A percentile compares a stretch with the other conserved stretches of the same genome.
These are phyloP conservation scores for Parietichytrium sp. DNA, from an alignment of 108 stramenopile genomes.

Conservation along the genomic window DNA sequence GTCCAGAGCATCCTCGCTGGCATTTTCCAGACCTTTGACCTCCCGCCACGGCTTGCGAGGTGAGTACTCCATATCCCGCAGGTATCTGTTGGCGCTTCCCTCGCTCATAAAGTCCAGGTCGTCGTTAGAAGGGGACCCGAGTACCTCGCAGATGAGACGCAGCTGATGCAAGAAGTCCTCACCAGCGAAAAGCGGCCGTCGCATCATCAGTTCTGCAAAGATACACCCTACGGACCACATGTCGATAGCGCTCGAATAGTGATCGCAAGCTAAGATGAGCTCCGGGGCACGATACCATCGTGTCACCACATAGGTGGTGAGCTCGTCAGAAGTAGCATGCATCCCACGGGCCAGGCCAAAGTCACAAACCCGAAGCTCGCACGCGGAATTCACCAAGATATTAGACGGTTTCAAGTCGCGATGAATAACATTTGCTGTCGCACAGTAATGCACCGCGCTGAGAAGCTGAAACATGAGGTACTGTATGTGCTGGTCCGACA, in stretches of 20 bases:
- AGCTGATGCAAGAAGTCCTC: constrained; percentile 93
- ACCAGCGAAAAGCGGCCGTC: constrained; percentile 84
- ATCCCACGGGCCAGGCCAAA: constrained; percentile 60
- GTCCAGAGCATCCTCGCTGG: constrained; percentile 69
- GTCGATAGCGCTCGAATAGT: constrained; percentile 56
- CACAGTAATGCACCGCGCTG: constrained; percentile 41
- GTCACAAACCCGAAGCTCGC: constrained; percentile 61
- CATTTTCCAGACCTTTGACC: constrained; percentile 46
- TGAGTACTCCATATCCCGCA: constrained; percentile 70
- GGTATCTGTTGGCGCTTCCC: constrained; percentile 70
- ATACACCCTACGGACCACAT: constrained; percentile 85
- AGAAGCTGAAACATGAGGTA: constrained; percentile 47
- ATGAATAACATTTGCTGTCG: constrained; percentile 48
- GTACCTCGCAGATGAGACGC: constrained; percentile 81
- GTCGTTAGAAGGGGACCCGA: constrained; percentile 77
- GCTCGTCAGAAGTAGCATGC: constrained; percentile 49
- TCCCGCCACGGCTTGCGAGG: constrained; percentile 55
- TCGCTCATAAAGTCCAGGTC: constrained; percentile 68
- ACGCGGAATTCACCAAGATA: constrained; percentile 51
- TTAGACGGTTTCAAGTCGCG: constrained; percentile 57
- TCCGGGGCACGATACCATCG: constrained; percentile 99
- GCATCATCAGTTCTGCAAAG: constrained; percentile 87
- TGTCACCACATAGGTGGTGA: constrained; percentile 97
- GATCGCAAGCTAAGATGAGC: constrained; percentile 72
- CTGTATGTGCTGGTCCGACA: constrained; percentile 41